Conservation (phyloP, 2,329 filamentous ascomycete species). For the Colletotrichum musicola region DNA sequence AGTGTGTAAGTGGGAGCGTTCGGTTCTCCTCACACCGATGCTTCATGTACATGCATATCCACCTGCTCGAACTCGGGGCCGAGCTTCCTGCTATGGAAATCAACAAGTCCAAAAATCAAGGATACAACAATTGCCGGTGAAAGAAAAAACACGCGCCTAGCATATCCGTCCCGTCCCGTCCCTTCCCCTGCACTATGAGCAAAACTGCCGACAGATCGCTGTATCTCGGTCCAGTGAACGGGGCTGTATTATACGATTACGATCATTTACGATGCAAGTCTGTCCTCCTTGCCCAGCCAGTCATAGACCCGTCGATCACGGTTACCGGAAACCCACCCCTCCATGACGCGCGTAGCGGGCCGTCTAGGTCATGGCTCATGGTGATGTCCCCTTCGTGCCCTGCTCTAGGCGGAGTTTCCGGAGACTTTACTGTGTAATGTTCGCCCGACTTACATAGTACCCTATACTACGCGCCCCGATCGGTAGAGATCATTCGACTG, state of each 20-base stretch:
- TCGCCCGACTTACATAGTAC: too few species aligned
- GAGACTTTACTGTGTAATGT: neutral
- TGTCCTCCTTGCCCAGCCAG: too few species aligned
- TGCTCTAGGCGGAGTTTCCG: neutral
- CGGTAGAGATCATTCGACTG: too few species aligned
- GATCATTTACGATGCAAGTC: too few species aligned
- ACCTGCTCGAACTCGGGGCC: slow-evolving; percentile 8
- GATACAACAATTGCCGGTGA: too few species aligned
- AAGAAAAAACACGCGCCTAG: neutral
- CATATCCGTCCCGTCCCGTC: slow-evolving; percentile 10
- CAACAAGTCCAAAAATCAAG: too few species aligned
- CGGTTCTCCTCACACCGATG: neutral
- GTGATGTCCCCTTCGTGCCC: neutral
- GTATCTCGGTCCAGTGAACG: neutral
- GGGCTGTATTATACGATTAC: neutral
- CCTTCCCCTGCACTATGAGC: slow-evolving; percentile 9
- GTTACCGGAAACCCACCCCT: too few species aligned
- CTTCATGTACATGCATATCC: neutral
- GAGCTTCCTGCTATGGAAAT: slow-evolving; percentile 11
- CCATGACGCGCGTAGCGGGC: too few species aligned
- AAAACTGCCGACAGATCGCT: slow-evolving; percentile 1
- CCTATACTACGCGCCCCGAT: neutral
- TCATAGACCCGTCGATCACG: too few species aligned
- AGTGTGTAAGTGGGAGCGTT: neutral
- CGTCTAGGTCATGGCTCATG: too few species aligned